Evolutionary conservation across 1,139 yeast genomes (phyloP).

Genomic region (Lizanozyma gosingica): DNA sequence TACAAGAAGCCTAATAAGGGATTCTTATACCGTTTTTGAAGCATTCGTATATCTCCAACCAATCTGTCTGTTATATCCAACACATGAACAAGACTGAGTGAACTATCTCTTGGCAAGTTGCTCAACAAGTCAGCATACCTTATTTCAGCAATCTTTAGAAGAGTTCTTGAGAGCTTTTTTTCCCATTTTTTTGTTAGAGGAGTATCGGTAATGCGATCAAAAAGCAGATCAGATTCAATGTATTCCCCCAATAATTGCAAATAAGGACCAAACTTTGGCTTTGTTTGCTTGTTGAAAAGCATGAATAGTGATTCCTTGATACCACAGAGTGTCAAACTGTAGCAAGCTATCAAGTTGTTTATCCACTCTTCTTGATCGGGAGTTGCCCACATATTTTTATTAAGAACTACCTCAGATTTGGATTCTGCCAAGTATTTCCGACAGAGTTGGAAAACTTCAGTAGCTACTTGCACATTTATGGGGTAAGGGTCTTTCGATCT

Average conservation of each 20-base stretch:
- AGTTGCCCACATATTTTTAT: slow-evolving; percentile 32
- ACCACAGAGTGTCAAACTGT: slow-evolving; percentile 38
- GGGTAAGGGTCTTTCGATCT: slow-evolving; percentile 20
- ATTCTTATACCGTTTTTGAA: slow-evolving; percentile 54
- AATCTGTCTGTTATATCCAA: slow-evolving; percentile 51
- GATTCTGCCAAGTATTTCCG: slow-evolving; percentile 7
- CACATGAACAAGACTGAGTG: slow-evolving; percentile 49
- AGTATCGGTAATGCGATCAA: slow-evolving; percentile 24
- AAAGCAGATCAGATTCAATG: slow-evolving; percentile 41
- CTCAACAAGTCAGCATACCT: slow-evolving; percentile 52
- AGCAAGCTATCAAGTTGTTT: slow-evolving; percentile 37
- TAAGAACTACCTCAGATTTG: slow-evolving; percentile 5
- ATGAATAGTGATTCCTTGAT: slow-evolving; percentile 36
- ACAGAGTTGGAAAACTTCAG: slow-evolving; percentile 20
- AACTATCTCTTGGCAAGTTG: slow-evolving; percentile 56
- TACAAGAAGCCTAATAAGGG: slow-evolving; percentile 54
- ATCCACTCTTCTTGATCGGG: slow-evolving; percentile 48
- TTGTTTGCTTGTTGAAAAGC: slow-evolving; percentile 38
- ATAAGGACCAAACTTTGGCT: slow-evolving; percentile 57
- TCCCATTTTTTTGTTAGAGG: slow-evolving; percentile 44
- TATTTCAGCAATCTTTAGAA: slow-evolving; percentile 45
- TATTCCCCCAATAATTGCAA: slow-evolving; percentile 43
- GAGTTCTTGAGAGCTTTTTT: slow-evolving; percentile 36
- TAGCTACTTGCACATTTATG: slow-evolving; percentile 21
- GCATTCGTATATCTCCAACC: slow-evolving; percentile 37